Evolutionary conservation across 495 filamentous ascomycete genomes (phyloP).

Genomic region (Talaromyces stipitatus): DNA sequence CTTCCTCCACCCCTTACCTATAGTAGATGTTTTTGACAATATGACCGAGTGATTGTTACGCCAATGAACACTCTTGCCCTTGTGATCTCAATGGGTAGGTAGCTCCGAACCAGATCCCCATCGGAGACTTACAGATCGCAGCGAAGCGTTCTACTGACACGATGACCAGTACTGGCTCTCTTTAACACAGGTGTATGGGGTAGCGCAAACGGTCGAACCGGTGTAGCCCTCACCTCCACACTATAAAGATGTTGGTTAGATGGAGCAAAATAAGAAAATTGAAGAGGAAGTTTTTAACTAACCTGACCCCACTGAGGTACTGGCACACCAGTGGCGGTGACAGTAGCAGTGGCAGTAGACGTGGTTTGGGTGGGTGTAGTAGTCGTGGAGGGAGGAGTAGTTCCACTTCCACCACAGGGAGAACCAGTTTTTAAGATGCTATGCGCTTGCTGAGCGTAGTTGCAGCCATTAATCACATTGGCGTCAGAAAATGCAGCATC

Average conservation of each 20-base stretch:
- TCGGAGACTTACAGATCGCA: background rate
- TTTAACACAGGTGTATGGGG: slow-evolving; percentile 4
- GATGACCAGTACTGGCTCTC: slow-evolving; percentile 5
- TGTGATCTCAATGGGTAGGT: background rate
- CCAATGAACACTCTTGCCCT: no score
- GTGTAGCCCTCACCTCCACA: slow-evolving; percentile 4
- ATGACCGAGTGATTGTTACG: no score
- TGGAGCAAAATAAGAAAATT: background rate
- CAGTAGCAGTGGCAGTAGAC: background rate
- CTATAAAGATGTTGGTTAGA: background rate
- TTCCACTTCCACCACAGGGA: slow-evolving; percentile 2
- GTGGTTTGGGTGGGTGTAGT: background rate
- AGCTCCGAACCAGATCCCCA: background rate
- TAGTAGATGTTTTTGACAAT: no score
- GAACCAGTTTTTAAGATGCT: slow-evolving; percentile 17
- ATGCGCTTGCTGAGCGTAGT: slow-evolving; percentile 31
- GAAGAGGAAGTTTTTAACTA: background rate
- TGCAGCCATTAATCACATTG: slow-evolving; percentile 33
- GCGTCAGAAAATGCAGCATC: slow-evolving; percentile 38
- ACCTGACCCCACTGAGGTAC: slow-evolving; percentile 7
- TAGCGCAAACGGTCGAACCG: slow-evolving; percentile 5
- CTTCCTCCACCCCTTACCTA: background rate
- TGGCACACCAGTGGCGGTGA: slow-evolving; percentile 3
- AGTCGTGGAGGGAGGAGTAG: background rate
- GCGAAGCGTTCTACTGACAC: background rate